A percentile compares a stretch with the other conserved stretches of the same genome.
Evolutionary conservation across 768 basidiomycete genomes (phyloP).

Genomic region (Boletus rubescentipes): DNA sequence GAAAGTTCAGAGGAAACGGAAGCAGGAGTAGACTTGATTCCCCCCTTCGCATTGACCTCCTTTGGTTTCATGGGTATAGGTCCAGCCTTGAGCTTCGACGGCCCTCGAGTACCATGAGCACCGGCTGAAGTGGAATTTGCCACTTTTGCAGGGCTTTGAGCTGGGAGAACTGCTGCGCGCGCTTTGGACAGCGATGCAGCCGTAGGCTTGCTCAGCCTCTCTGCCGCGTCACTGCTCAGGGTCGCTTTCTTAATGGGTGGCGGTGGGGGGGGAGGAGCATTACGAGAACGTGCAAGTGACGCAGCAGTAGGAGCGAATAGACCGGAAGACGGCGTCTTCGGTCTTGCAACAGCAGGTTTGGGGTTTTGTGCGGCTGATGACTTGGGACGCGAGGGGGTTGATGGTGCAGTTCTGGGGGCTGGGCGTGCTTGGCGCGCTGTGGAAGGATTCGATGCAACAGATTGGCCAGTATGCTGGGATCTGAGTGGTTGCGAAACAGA

Average conservation of each 20-base stretch:
- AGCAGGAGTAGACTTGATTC: constrained; percentile 14
- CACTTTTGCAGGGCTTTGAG: constrained; percentile 24
- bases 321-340: constrained; percentile 65
- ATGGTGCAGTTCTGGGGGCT: constrained; percentile 30
- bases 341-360: constrained; percentile 34
- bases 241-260: constrained; percentile 55
- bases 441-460: constrained; percentile 34
- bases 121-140: constrained; percentile 32
- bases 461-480: constrained; percentile 44
- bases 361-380: constrained; percentile 29
- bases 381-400: constrained; percentile 37
- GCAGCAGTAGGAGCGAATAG: constrained; percentile 83
- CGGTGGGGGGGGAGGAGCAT: constrained; percentile 45
- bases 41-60: constrained; percentile 22
- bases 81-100: constrained; percentile 28
- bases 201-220: constrained; percentile 79
- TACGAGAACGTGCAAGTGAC: constrained; percentile 69
- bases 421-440: constrained; percentile 26
- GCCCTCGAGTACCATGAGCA: constrained; percentile 28
- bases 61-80: constrained; percentile 27
- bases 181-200: constrained; percentile 71
- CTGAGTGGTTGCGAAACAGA: constrained; percentile 38
- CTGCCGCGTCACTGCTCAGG: constrained; percentile 51
- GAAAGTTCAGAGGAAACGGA: constrained; percentile 27
- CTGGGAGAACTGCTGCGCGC: constrained; percentile 33